phyloP scores from a whole-genome alignment of 768 basidiomycete species.

The Lentinus brumalis region DNA sequence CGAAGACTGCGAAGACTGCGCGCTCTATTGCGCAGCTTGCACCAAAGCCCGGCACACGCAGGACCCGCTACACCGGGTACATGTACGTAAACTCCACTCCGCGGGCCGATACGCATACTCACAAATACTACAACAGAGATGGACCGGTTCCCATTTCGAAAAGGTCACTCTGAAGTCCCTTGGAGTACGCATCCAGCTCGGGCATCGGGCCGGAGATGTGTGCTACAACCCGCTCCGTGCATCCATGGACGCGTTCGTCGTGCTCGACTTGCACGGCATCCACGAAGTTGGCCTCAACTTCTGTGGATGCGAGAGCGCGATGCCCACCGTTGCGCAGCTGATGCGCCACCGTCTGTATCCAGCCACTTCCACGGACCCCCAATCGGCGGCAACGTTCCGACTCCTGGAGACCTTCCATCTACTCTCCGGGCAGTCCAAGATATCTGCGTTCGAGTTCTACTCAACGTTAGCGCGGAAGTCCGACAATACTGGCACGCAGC shows the following conservation, averaged over 20 bases:
- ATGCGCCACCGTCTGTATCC: conserved; percentile 35
- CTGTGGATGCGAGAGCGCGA: conserved; percentile 25
- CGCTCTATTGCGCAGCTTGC: not conserved
- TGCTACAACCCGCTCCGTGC: conserved; percentile 12
- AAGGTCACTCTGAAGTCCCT: conserved; percentile 11
- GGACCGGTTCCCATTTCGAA: not conserved
- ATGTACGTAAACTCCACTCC: not conserved
- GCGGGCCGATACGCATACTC: no score
- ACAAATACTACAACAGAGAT: no score
- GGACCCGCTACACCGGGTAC: conserved; percentile 18
- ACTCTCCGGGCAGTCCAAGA: conserved; percentile 34
- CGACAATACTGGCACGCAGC: conserved; percentile 32
- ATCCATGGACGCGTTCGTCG: conserved; percentile 11
- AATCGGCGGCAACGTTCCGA: conserved; percentile 33
- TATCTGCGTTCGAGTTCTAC: conserved; percentile 37
- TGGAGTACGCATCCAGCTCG: conserved; percentile 29
- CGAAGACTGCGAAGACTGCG: not conserved
- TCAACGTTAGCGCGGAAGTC: conserved; percentile 25
- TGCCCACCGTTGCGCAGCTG: conserved; percentile 24
- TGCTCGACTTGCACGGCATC: conserved; percentile 29
- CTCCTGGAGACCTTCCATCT: conserved; percentile 36
- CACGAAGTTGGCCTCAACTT: conserved; percentile 27
- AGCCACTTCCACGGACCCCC: conserved; percentile 30
- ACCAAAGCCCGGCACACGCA: conserved; percentile 2
- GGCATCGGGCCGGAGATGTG: conserved; percentile 17